Base-by-base conservation (phyloP, 768 basidiomycete species). In the Auricularia heimuer region DNA sequence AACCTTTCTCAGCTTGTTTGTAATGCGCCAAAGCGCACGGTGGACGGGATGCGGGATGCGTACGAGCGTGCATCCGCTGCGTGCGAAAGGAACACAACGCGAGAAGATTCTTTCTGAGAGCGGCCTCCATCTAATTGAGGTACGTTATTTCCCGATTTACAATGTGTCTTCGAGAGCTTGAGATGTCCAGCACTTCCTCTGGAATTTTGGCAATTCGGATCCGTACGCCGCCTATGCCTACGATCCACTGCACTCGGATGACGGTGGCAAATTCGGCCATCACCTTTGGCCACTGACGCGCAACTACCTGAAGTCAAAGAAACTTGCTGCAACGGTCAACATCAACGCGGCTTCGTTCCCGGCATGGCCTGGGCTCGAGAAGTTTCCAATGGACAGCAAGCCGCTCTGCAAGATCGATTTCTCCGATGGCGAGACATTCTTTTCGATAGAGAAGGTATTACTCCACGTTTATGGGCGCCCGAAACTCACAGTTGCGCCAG, bases 361-460 rank as follows among this genome's bases (percentile, higher is more conserved):
- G 34, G 64, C 65, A 3, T 75, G 75, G 73, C 67, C 67, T n/a
- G 62, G 62, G 51, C 66, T 76, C 24, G 75, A 75, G 61, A 74
- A 75, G 58, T 74, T 75, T 64, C 39, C 47, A 18, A 51, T 51
- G 11, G 47, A 51, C 47, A 21, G 21, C 47, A 69, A 72, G 21
- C 47, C 65, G 21, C 68, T 76, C 12, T 70, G 73, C 11, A 74
- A 71, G 1, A 69, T 67, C 21, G 65, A 69, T 14, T 74, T 71
- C 64, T 69, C 72, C 3, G 74, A 76, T 62, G 73, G 75, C 16
- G 70, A 75, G 14, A 51, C 47, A 6, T 51, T 51, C 16, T 16
- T 72, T 39, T 67, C 75, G 61, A 73, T 71, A 56, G 16, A 18
- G 4, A 74, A 73, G 71, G 71, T 72, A 33, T 62, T 62, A 54